Evolutionary conservation across 805 yeast species (phyloP), one percentile per base, ranked within the genome.

Genomic region (Candida succiphila): DNA sequence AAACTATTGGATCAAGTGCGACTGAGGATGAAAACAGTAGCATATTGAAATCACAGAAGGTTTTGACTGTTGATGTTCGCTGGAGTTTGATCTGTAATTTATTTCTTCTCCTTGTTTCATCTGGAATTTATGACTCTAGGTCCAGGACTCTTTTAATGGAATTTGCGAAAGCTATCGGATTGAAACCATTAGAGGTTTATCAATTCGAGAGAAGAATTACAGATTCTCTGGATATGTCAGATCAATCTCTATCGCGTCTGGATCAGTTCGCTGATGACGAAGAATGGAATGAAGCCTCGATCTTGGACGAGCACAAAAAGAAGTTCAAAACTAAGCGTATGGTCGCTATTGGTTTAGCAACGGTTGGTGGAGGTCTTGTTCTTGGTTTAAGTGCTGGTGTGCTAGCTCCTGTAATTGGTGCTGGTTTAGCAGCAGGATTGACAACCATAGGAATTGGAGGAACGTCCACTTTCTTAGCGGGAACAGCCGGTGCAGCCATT

Each of bases 341-440:
- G 53, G 79, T 86, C 33, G 87, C 84, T 48, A 83, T 92, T 40
- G 99, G 97, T 1, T 60, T 92, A 31, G 99, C 99, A 0, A 92
- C 97, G 7, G 68, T 88, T 13, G 97, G 97, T 20, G 99, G 99
- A 2, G 88, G 95, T 1, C 62, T 92, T 17, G 95, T 92, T 2
- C 72, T 92, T 37, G 99, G 99, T 2, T 63, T 92, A 15, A 85
- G 96, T 39, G 97, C 95, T 7, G 99, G 99, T 6, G 58, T 92
- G 29, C 61, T 92, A 29, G 98, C 98, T 0, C 99, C 99, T 0
- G 95, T 94, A 3, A 94, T 92, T 48, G 97, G 97, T 32, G 97
- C 97, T 2, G 99, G 99, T 48, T 51, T 92, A 20, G 98, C 97
- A 2, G 97, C 97, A 4, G 99, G 97, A 13, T 64, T 92, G 27